phyloP scores from a whole-genome alignment of 306 rosid genomes.

The Alnus rubra region DNA sequence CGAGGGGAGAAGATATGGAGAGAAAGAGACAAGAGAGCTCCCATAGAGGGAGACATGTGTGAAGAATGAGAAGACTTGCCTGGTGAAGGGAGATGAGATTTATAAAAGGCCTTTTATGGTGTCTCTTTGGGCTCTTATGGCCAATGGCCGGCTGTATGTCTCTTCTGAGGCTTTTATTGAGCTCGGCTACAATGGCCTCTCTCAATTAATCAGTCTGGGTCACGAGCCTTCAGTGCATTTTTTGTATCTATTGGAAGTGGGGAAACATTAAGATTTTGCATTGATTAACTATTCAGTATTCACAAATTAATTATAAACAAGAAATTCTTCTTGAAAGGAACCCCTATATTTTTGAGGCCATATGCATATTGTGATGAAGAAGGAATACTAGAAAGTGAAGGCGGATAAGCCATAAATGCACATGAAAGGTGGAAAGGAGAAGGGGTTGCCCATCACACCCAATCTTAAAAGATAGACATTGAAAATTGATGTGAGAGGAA shows the following conservation, averaged over 20 bases:
- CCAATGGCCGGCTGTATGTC: too few relatives aligned
- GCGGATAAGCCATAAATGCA: slow-evolving; percentile 25
- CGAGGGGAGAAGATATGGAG: too few relatives aligned
- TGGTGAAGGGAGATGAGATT: too few relatives aligned
- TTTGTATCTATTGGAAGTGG: neutral
- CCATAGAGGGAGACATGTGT: too few relatives aligned
- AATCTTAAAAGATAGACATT: slow-evolving; percentile 3
- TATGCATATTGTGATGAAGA: slow-evolving; percentile 30
- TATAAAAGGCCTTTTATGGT: too few relatives aligned
- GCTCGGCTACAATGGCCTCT: too few relatives aligned
- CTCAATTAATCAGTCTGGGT: too few relatives aligned
- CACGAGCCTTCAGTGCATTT: too few relatives aligned
- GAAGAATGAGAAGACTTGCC: too few relatives aligned
- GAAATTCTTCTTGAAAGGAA: neutral
- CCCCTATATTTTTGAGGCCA: slow-evolving; percentile 9
- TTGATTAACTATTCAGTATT: neutral
- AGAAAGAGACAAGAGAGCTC: too few relatives aligned
- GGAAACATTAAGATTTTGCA: neutral
- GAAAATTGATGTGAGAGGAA: neutral
- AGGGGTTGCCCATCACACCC: slow-evolving; percentile 1
- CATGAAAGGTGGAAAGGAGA: slow-evolving; percentile 4
- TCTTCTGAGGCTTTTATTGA: too few relatives aligned
- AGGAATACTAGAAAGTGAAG: slow-evolving; percentile 25
- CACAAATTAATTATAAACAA: neutral
- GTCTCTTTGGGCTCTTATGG: too few relatives aligned